Conservation (phyloP, 768 basidiomycete genomes). For the Panaeolus cyanescens region DNA sequence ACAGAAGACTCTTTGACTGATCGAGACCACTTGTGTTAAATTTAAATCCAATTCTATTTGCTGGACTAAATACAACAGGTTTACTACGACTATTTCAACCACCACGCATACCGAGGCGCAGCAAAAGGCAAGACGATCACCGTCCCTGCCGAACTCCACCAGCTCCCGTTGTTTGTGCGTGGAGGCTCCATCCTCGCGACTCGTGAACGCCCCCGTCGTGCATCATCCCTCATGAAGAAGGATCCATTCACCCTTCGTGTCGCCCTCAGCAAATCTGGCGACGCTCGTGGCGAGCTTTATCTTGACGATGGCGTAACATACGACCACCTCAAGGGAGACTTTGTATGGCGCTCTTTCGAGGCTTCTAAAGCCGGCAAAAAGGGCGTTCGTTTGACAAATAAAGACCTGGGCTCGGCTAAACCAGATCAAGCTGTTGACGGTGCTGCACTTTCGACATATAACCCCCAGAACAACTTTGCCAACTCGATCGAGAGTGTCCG, state of each 20-base stretch:
- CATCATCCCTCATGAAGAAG: slow-evolving; percentile 83
- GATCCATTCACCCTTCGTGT: slow-evolving; percentile 94
- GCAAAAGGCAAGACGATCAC: slow-evolving; percentile 68
- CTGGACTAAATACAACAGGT: slow-evolving; percentile 44
- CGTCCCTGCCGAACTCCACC: slow-evolving; percentile 77
- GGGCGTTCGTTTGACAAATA: slow-evolving; percentile 51
- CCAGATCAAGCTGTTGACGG: slow-evolving; percentile 52
- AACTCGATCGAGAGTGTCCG: slow-evolving; percentile 65
- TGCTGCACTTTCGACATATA: slow-evolving; percentile 49
- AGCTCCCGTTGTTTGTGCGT: slow-evolving; percentile 83
- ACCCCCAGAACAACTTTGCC: slow-evolving; percentile 68
- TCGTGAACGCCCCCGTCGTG: slow-evolving; percentile 82
- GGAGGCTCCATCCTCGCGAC: slow-evolving; percentile 91
- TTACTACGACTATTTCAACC: slow-evolving; percentile 93
- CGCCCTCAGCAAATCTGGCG: slow-evolving; percentile 61
- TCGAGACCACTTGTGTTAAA: slow-evolving; percentile 6
- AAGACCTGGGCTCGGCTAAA: slow-evolving; percentile 50
- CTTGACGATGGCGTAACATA: slow-evolving; percentile 93
- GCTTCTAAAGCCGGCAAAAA: slow-evolving; percentile 48
- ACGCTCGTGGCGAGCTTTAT: slow-evolving; percentile 85
- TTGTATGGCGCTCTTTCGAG: slow-evolving; percentile 79
- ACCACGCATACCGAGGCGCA: slow-evolving; percentile 65
- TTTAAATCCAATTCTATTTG: background rate
- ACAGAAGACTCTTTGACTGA: background rate
- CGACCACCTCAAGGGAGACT: slow-evolving; percentile 71